Evolutionary conservation across 192 early-diverging fungal species (phyloP), one percentile per base, ranked within the genome.

Genomic region (Gonapodya prolifera): DNA sequence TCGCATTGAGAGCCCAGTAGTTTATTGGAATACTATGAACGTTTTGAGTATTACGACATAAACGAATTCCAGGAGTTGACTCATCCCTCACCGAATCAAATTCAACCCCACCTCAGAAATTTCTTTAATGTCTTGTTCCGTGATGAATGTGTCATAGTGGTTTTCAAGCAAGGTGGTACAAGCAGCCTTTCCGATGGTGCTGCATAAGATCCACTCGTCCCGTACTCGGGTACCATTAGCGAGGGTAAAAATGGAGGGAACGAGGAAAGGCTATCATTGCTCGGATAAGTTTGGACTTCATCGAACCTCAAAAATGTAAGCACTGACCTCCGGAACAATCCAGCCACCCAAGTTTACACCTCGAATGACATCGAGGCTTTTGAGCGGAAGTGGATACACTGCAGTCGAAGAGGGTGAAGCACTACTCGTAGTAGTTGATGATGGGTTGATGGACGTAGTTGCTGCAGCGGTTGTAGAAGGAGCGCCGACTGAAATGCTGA

Each of bases 321-420:
- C 8, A 61, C 45, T 61, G 8, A 61, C 45, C 45, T 92, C 91
- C 0, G 91, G 83, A 2, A 92, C 90, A 35, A 92, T 85, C 78
- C 89, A 88, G 2, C 91, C 91, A 36, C 91, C 90, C 0, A 92
- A 78, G 34, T 91, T 92, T 31, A 91, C 91, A 2, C 91, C 91
- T 1, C 90, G 86, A 33, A 91, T 88, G 45, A 61, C 45, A 61
- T 61, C 45, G 23, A 61, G 45, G 45, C 23, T 61, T 61, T 61
- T 61, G 45, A 61, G 45, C 23, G 45, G 45, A 16, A 8, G 45
- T n/a, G n/a, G n/a, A 61, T 8, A 8, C 23, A 8, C 45, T 16
- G 45, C 45, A 61, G 8, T 23, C 8, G 45, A 23, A 23, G 45
- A 61, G 23, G 45, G 45, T 23, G 45, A 61, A 16, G 45, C 45